These are phyloP conservation scores for Rhododendron henanense DNA, from an alignment of 148 eudicot species.

Conservation along the genomic window DNA sequence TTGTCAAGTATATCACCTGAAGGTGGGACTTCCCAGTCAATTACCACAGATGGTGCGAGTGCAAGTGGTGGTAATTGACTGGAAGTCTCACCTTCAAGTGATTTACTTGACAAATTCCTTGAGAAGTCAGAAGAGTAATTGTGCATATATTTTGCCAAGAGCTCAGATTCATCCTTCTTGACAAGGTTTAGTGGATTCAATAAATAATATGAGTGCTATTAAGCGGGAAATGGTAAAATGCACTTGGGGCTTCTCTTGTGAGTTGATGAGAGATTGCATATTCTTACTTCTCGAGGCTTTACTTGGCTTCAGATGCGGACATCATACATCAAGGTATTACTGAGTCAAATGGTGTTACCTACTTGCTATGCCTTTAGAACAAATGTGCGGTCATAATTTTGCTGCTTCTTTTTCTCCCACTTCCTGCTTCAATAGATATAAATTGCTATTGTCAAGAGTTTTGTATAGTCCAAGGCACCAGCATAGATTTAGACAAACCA, in stretches of 20 bases:
- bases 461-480: neutral
- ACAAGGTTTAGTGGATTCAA: neutral
- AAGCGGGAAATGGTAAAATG: neutral
- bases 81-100: neutral
- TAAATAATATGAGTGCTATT: neutral
- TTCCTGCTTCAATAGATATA: neutral
- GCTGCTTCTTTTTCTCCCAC: neutral
- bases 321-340: neutral
- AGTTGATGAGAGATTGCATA: neutral
- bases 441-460: neutral
- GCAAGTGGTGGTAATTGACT: neutral
- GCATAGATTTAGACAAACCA: neutral
- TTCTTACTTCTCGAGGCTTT: neutral
- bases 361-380: neutral
- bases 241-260: neutral
- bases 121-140: neutral
- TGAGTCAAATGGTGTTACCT: neutral
- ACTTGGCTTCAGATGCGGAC: neutral
- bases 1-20: neutral
- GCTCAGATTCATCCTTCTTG: neutral
- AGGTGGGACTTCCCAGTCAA: neutral
- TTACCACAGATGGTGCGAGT: neutral
- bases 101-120: neutral
- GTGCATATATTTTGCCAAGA: neutral
- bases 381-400: neutral